These are phyloP conservation scores for Primulina tabacum DNA, from an alignment of 257 asterid species.

Conservation along the genomic window DNA sequence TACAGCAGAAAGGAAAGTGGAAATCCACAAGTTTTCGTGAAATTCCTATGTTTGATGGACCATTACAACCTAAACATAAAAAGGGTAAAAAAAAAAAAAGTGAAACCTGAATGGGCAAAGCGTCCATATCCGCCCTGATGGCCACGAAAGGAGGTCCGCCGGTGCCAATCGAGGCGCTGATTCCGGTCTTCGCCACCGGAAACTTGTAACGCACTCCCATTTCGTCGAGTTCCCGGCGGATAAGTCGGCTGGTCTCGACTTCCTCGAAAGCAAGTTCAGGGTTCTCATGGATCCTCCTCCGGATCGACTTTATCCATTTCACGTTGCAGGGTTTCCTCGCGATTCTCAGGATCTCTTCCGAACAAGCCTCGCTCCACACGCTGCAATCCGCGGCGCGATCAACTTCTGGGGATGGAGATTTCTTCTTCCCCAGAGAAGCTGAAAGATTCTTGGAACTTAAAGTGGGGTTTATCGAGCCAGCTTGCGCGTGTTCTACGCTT, in stretches of 20 bases:
- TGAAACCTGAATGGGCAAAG: too few relatives aligned
- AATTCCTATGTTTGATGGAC: too few relatives aligned
- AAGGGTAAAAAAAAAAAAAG: too few relatives aligned
- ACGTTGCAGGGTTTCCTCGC: conserved; percentile 37
- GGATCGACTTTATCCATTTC: conserved; percentile 59
- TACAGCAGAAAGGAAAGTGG: too few relatives aligned
- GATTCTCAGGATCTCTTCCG: conserved; percentile 39
- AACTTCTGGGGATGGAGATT: too few relatives aligned
- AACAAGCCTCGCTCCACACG: too few relatives aligned
- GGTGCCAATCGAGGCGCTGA: conserved; percentile 69
- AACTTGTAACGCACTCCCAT: conserved; percentile 50
- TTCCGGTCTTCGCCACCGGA: conserved; percentile 75
- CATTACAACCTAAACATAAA: too few relatives aligned
- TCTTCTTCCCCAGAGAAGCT: too few relatives aligned
- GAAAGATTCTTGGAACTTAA: conserved; percentile 32
- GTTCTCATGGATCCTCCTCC: conserved; percentile 69
- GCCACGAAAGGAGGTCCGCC: conserved; percentile 83
- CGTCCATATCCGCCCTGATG: conserved; percentile 56
- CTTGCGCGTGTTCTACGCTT: conserved; percentile 26
- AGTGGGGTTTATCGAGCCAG: conserved; percentile 10
- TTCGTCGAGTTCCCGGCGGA: conserved; percentile 63
- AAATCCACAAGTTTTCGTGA: too few relatives aligned
- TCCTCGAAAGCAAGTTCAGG: conserved; percentile 91
- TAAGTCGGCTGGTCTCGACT: conserved; percentile 57
- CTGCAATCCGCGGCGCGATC: too few relatives aligned